Base-by-base conservation (phyloP, 371 early-diverging fungal species). In the Phascolomyces articulosus region DNA sequence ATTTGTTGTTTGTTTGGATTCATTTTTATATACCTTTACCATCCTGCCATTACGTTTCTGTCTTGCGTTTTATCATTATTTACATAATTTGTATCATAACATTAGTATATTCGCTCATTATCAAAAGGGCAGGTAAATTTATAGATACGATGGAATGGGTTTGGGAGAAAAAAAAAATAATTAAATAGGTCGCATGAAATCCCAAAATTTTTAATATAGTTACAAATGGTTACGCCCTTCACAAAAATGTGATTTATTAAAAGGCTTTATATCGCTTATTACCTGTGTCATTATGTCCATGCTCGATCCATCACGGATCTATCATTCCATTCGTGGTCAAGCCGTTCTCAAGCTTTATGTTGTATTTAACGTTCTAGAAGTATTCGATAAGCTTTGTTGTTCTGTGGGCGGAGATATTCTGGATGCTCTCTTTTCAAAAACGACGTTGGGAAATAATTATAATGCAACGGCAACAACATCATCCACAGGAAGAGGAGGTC, bases 321-420 rank as follows among this genome's bases (percentile, higher is more conserved):
- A 99, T 77, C 98, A 98, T 79, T 85, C 91, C 11, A 93, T 99
- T 40, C 90, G 98, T 7, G 98, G 96, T 4, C 99, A 99, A 77
- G 90, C 95, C 38, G 88, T 94, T 9, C 88, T 99, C 71, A 98
- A 98, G 78, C 86, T 99, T 21, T 98, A 98, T 66, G 96, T 98
- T 26, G 94, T 99, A 15, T 98, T 95, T 71, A 98, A 97, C 69
- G 90, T 93, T 21, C 77, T 98, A 44, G 98, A 99, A 87, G 93
- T 94, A 38, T 89, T 92, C 64, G 98, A 99, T 76, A 91, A 93
- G 57, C 86, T 99, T 7, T 94, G 95, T 71, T 90, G 92, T 58
- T 94, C 95, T 0, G 93, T 98, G 59, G 98, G 98, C 1, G 91
- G 91, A 47, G 99, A 98, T 75, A 93, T 97, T 13, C 76, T 98